Percentiles rank a stretch among this genome's conserved stretches.
These are phyloP conservation scores for Jamesozyma piceae DNA, from an alignment of 805 yeast species.

Conservation along the genomic window DNA sequence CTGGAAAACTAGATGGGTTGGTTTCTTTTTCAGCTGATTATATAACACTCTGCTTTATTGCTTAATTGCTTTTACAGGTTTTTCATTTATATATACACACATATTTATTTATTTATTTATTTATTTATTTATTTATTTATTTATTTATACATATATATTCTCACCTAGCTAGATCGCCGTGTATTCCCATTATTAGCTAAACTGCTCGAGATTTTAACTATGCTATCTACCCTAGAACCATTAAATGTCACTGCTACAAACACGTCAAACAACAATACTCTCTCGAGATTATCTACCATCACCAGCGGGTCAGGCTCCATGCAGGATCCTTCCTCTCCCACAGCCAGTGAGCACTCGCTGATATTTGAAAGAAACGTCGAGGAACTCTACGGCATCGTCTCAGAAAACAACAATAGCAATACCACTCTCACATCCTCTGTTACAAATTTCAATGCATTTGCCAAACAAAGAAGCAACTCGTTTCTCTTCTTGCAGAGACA, in stretches of 20 bases:
- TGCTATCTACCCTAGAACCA: not conserved
- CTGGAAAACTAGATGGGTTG: too few species aligned
- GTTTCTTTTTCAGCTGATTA: too few species aligned
- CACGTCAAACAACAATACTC: not conserved
- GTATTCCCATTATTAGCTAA: too few species aligned
- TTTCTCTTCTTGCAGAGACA: slow-evolving; percentile 5
- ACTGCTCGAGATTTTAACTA: too few species aligned
- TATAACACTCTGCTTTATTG: too few species aligned
- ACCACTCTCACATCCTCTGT: not conserved
- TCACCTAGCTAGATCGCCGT: too few species aligned
- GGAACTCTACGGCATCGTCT: slow-evolving; percentile 34
- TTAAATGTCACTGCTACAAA: not conserved
- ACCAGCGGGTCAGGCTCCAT: not conserved
- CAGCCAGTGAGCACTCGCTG: slow-evolving; percentile 33
- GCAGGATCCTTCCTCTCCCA: slow-evolving; percentile 5
- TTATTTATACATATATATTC: too few species aligned
- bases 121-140: too few species aligned
- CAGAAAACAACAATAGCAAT: slow-evolving; percentile 2
- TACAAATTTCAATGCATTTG: not conserved
- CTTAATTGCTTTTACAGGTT: too few species aligned
- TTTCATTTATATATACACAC: too few species aligned
- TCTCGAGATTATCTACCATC: not conserved
- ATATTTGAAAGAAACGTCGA: slow-evolving; percentile 64
- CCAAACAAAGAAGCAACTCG: slow-evolving; percentile 6
- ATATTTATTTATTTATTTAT: too few species aligned